Evolutionary conservation across 805 yeast genomes (phyloP).

Genomic region (Nakazawaea pomicola): DNA sequence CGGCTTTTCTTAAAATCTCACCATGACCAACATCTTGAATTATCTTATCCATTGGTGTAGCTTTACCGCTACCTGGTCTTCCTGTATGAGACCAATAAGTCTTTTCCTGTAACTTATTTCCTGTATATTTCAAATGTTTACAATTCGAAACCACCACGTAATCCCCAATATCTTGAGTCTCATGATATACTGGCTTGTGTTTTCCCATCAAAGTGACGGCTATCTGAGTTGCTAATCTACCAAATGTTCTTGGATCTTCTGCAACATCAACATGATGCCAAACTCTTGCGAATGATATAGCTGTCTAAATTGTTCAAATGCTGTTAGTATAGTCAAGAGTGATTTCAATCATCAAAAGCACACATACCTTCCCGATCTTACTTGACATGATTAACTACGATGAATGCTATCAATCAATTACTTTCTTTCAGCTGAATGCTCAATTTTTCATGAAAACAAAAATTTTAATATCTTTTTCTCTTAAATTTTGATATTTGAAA

Average conservation of each 20-base stretch:
- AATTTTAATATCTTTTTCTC: neutral
- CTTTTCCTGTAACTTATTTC: constrained; percentile 76
- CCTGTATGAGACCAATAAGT: constrained; percentile 86
- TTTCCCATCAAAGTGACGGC: constrained; percentile 93
- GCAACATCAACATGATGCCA: constrained; percentile 98
- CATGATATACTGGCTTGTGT: constrained; percentile 87
- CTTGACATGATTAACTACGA: constrained; percentile 34
- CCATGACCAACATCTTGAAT: constrained; percentile 77
- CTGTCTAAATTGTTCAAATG: too few relatives aligned
- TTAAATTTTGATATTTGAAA: too few relatives aligned
- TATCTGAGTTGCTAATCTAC: constrained; percentile 86
- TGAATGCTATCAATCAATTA: too few relatives aligned
- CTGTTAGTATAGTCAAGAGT: too few relatives aligned
- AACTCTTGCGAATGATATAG: constrained; percentile 71
- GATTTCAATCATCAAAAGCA: too few relatives aligned
- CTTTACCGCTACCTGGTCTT: constrained; percentile 84
- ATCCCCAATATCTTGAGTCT: constrained; percentile 85
- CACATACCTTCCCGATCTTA: constrained; percentile 37
- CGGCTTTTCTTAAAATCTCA: constrained; percentile 84
- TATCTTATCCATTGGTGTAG: constrained; percentile 75
- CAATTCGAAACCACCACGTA: constrained; percentile 96
- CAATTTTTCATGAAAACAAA: neutral
- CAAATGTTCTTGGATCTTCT: constrained; percentile 77
- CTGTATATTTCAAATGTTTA: constrained; percentile 73
- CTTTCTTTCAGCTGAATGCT: too few relatives aligned